Percentiles rank a stretch among this genome's conserved stretches.
Conservation (phyloP, 306 rosid genomes). For the Urtica urens region DNA sequence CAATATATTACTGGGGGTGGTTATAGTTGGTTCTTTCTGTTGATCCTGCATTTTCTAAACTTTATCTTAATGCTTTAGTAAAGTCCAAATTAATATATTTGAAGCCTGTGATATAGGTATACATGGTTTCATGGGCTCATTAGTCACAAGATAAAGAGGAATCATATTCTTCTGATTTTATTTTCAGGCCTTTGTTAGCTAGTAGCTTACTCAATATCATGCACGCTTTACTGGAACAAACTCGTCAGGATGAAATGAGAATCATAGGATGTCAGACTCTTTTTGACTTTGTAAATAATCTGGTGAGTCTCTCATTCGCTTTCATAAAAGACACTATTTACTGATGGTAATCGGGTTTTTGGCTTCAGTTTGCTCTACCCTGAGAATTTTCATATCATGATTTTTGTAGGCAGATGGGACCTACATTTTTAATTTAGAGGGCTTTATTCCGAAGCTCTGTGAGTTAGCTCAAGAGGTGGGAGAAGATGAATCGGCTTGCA, state of each 20-base stretch:
- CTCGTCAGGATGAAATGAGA: conserved; percentile 80
- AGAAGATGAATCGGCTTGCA: conserved; percentile 47
- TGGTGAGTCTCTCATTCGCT: conserved; percentile 37
- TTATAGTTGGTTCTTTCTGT: too few relatives aligned
- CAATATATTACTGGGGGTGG: too few relatives aligned
- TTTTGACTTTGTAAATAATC: conserved; percentile 81
- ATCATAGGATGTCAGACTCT: conserved; percentile 74
- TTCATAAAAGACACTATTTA: not conserved
- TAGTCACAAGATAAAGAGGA: conserved; percentile 1
- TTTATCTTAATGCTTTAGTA: too few relatives aligned
- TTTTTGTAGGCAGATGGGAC: conserved; percentile 53
- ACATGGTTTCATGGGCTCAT: not conserved
- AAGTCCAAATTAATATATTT: too few relatives aligned
- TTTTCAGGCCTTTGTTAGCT: conserved; percentile 72
- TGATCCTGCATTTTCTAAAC: too few relatives aligned
- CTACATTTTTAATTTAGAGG: conserved; percentile 71
- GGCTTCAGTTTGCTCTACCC: not conserved
- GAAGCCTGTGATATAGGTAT: not conserved
- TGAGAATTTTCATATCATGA: conserved; percentile 10
- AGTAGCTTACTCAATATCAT: conserved; percentile 78
- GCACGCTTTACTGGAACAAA: conserved; percentile 82
- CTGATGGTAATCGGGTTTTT: not conserved
- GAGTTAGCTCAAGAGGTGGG: conserved; percentile 76
- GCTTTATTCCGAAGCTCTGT: conserved; percentile 69
- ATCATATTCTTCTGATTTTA: conserved; percentile 13